Percentiles rank a stretch among this genome's conserved stretches.
Conservation (phyloP, 495 filamentous ascomycete genomes). For the Aspergillus cavernicola region DNA sequence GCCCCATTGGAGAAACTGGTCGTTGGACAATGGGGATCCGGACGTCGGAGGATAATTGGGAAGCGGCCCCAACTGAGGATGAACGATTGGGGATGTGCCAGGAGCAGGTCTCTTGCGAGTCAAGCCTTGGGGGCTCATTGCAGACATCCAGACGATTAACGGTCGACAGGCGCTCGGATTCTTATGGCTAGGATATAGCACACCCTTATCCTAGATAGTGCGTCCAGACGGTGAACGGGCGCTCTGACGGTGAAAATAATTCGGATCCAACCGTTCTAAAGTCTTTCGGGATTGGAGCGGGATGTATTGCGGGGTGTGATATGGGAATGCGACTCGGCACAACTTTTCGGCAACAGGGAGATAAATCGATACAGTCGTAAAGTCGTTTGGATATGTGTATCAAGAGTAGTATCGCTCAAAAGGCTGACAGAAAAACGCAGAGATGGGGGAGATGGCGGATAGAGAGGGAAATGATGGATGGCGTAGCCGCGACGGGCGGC, state of each 20-base stretch:
- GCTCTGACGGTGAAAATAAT: not conserved
- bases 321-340: slow-evolving; percentile 4
- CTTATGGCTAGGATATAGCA: slow-evolving; percentile 3
- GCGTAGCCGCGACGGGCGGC: slow-evolving; percentile 21
- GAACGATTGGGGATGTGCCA: slow-evolving; percentile 57
- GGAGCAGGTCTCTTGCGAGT: slow-evolving; percentile 71
- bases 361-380: slow-evolving; percentile 10
- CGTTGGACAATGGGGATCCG: slow-evolving; percentile 44
- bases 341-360: not conserved
- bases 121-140: slow-evolving; percentile 43
- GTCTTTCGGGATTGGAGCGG: not conserved
- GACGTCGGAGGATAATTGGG: slow-evolving; percentile 32
- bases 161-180: slow-evolving; percentile 6
- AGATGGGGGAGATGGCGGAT: not conserved
- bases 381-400: slow-evolving; percentile 7
- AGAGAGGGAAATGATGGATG: slow-evolving; percentile 10
- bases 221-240: not conserved
- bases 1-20: slow-evolving; percentile 54
- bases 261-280: not conserved
- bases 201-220: not conserved
- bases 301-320: slow-evolving; percentile 15
- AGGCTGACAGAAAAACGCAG: slow-evolving; percentile 2
- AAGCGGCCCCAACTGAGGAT: slow-evolving; percentile 40
- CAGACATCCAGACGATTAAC: slow-evolving; percentile 12
- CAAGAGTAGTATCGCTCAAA: slow-evolving; percentile 7